Conservation (phyloP, 768 basidiomycete genomes). For the Tylopilus sp. region DNA sequence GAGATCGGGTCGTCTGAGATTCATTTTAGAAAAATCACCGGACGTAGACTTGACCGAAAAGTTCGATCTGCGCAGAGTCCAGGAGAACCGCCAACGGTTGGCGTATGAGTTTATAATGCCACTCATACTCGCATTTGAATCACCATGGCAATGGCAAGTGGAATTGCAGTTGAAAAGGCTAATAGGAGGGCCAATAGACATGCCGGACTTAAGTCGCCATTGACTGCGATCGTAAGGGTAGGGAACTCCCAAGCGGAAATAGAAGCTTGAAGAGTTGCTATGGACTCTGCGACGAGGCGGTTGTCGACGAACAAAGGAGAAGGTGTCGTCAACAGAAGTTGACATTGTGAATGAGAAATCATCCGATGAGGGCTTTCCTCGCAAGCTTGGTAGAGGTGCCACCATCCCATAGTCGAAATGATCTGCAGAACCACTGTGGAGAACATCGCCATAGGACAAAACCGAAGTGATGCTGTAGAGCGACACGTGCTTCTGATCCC, state of each 20-base stretch:
- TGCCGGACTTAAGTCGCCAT: conserved; percentile 59
- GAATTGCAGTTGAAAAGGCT: conserved; percentile 71
- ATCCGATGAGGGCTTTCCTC: conserved; percentile 55
- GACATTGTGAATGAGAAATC: conserved; percentile 56
- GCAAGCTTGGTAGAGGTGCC: conserved; percentile 41
- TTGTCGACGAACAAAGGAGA: conserved; percentile 51
- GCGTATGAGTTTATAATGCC: conserved; percentile 59
- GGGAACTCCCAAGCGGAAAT: conserved; percentile 42
- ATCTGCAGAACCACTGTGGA: conserved; percentile 59
- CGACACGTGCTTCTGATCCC: conserved; percentile 53
- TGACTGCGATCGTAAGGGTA: conserved; percentile 47
- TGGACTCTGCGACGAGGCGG: conserved; percentile 54
- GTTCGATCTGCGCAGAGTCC: conserved; percentile 57
- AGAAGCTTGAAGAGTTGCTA: conserved; percentile 77
- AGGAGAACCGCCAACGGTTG: conserved; percentile 52
- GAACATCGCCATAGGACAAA: conserved; percentile 70
- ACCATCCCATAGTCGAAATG: conserved; percentile 66
- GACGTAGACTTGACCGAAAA: conserved; percentile 60
- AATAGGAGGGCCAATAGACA: conserved; percentile 62
- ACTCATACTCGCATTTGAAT: conserved; percentile 56
- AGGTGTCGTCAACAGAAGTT: conserved; percentile 63
- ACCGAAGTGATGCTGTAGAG: conserved; percentile 73
- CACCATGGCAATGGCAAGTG: conserved; percentile 48
- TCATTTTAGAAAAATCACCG: conserved; percentile 58
- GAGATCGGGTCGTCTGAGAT: conserved; percentile 64